Evolutionary conservation across 768 basidiomycete genomes (phyloP).

Genomic region (Cystobasidium ongulense): DNA sequence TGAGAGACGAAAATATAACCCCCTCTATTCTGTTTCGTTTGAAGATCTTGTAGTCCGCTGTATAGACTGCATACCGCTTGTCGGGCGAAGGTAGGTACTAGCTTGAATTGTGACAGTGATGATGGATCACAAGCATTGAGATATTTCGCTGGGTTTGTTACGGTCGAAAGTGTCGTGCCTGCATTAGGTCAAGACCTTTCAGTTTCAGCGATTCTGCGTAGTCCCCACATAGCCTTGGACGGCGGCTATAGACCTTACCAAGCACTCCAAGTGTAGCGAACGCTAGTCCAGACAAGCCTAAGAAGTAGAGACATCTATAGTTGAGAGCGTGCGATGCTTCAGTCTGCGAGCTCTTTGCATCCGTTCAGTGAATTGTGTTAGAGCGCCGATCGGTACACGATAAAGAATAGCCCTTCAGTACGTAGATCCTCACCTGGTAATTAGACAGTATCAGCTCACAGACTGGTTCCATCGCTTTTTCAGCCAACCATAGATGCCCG

Average conservation of each 20-base stretch:
- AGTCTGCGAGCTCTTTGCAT: too few relatives aligned
- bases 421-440: too few relatives aligned
- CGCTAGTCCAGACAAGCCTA: neutral
- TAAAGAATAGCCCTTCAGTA: too few relatives aligned
- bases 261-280: neutral
- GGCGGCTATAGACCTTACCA: neutral
- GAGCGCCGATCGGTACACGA: neutral
- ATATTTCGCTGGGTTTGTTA: neutral
- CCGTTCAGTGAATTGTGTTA: too few relatives aligned
- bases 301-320: neutral
- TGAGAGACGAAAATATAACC: neutral
- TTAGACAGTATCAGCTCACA: neutral
- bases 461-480: neutral
- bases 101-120: neutral
- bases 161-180: neutral
- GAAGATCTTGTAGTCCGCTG: neutral
- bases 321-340: neutral
- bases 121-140: neutral
- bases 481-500: neutral
- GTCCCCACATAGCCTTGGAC: neutral
- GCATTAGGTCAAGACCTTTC: too few relatives aligned
- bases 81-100: neutral
- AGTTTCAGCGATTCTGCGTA: neutral
- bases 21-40: neutral
- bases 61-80: slow-evolving; percentile 3